Conservation (phyloP, 129 eudicot species). For the Helichrysum umbraculigerum region DNA sequence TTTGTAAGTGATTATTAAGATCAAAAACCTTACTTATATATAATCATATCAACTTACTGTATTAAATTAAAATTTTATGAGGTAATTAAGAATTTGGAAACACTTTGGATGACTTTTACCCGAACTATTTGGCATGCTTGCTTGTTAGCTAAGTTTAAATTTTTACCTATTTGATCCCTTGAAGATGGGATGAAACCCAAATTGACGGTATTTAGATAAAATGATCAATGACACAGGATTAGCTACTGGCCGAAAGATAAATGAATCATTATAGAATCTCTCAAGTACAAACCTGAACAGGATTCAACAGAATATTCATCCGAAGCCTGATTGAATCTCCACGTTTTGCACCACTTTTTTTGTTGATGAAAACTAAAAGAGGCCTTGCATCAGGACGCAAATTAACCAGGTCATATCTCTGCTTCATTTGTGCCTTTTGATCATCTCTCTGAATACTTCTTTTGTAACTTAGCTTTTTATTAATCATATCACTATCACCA, state of each 20-base stretch:
- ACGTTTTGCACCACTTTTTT: conserved; percentile 86
- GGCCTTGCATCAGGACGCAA: conserved; percentile 83
- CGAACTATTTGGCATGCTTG: background rate
- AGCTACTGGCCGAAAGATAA: conserved; percentile 15
- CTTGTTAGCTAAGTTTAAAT: background rate
- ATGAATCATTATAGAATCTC: conserved; percentile 1
- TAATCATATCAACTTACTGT: background rate
- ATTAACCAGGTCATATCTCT: conserved; percentile 51
- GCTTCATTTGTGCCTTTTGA: conserved; percentile 36
- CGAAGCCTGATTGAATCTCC: conserved; percentile 70
- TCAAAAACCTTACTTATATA: background rate
- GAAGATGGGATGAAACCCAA: background rate
- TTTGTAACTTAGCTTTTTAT: conserved; percentile 45
- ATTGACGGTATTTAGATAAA: background rate
- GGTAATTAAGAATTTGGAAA: background rate
- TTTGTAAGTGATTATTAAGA: background rate
- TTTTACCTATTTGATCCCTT: background rate
- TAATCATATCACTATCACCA: conserved; percentile 30
- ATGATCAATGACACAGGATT: background rate
- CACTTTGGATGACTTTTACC: background rate
- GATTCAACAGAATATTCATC: conserved; percentile 72
- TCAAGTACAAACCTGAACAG: conserved; percentile 62
- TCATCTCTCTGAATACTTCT: conserved; percentile 70
- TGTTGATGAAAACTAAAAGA: conserved; percentile 80
- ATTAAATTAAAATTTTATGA: background rate